Percentiles rank a stretch among this genome's conserved stretches.
phyloP scores from a whole-genome alignment of 306 rosid species.

The Bauhinia variegata region DNA sequence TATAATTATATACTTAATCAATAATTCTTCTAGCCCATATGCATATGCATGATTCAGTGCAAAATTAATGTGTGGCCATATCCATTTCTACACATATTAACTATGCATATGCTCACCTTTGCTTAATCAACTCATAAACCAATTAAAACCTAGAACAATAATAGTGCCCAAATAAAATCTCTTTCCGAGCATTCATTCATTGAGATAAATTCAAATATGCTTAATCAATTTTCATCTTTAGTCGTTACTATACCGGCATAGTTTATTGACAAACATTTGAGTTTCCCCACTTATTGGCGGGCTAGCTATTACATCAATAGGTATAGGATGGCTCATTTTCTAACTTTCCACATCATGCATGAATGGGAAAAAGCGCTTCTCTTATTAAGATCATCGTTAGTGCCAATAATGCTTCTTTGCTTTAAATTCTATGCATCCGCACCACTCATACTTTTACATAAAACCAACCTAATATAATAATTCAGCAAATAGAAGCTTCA shows the following conservation, averaged over 20 bases:
- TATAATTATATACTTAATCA: neutral
- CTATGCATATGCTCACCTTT: neutral
- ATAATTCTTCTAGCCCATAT: neutral
- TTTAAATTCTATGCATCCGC: too few species aligned
- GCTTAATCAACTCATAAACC: neutral
- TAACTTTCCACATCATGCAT: neutral
- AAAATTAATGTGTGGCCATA: neutral
- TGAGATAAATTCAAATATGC: slow-evolving; percentile 3
- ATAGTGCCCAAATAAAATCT: neutral
- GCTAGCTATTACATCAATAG: neutral
- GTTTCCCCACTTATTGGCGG: neutral
- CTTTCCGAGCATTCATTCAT: neutral
- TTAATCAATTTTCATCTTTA: slow-evolving; percentile 15
- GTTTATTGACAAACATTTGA: slow-evolving; percentile 16
- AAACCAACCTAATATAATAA: neutral
- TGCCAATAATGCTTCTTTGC: slow-evolving; percentile 25
- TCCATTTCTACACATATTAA: neutral
- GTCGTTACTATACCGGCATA: slow-evolving; percentile 9
- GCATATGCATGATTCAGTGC: too few species aligned
- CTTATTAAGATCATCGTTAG: slow-evolving; percentile 1
- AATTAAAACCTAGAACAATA: neutral
- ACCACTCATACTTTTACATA: neutral
- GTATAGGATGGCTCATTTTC: too few species aligned
- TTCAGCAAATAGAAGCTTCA: too few species aligned
- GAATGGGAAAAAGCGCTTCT: neutral